These are phyloP conservation scores for Aeminium ludgeri DNA, from an alignment of 495 filamentous ascomycete species.

Conservation along the genomic window DNA sequence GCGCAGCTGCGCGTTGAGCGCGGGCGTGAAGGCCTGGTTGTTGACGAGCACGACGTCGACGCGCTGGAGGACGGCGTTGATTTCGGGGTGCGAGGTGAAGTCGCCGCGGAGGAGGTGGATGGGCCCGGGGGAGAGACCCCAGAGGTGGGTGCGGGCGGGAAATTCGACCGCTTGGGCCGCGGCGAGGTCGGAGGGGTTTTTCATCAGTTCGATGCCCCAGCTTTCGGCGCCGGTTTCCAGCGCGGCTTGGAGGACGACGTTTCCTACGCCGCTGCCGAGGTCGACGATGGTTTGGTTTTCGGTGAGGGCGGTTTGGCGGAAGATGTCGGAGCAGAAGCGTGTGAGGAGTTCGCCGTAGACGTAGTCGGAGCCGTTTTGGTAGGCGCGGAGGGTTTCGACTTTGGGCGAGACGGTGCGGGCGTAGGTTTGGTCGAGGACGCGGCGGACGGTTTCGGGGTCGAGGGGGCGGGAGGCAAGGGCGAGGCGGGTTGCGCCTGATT, in stretches of 20 bases:
- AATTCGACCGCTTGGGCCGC: conserved; percentile 42
- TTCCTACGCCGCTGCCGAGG: conserved; percentile 86
- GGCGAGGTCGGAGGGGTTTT: conserved; percentile 19
- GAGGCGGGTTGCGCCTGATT: conserved; percentile 47
- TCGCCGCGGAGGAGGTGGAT: conserved; percentile 73
- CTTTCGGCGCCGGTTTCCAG: conserved; percentile 85
- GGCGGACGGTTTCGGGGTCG: conserved; percentile 51
- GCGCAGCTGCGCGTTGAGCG: conserved; percentile 69
- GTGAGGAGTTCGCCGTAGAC: conserved; percentile 89
- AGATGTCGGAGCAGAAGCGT: conserved; percentile 61
- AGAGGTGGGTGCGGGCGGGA: conserved; percentile 62
- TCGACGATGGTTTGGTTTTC: conserved; percentile 80
- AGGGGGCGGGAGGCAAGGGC: conserved; percentile 49
- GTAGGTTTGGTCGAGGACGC: conserved; percentile 77
- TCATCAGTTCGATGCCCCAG: conserved; percentile 92
- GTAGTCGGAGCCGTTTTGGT: conserved; percentile 74
- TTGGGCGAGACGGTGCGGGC: conserved; percentile 79
- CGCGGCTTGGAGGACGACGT: conserved; percentile 86
- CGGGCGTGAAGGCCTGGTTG: conserved; percentile 83
- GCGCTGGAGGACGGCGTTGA: conserved; percentile 53
- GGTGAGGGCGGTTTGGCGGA: conserved; percentile 60
- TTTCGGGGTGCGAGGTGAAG: conserved; percentile 57
- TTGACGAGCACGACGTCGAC: conserved; percentile 93
- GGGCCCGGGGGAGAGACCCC: conserved; percentile 66
- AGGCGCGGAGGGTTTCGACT: conserved; percentile 62